Evolutionary conservation across 2,329 filamentous ascomycete genomes (phyloP), one percentile per base, ranked within the genome.

Genomic region (Aspergillus hortae): DNA sequence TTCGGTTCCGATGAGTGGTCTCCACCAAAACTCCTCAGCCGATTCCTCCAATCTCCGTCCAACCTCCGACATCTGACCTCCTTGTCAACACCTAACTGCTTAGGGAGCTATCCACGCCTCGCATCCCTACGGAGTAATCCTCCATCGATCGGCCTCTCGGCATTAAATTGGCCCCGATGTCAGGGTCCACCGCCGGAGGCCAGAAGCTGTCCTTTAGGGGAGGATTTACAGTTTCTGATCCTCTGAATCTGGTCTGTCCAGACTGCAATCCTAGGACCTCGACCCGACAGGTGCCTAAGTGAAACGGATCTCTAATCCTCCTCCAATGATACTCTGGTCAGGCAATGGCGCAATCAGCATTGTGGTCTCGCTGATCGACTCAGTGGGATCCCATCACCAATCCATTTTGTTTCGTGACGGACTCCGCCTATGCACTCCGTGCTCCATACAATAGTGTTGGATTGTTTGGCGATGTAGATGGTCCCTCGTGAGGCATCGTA

Each of bases 181-280:
- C 33, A 40, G 35, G 43, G 21, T 41, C 49, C 49, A 51, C 52
- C 47, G 41, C 35, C 46, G 52, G 54, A 56, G 46, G 46, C 49
- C 54, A 49, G 45, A 43, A 46, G 36, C 52, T 49, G 45, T 40
- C 44, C 32, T 41, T 48, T 48, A 10, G 43, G 36, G 47, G 47
- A 53, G 50, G 53, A 54, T 56, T 54, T 54, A 56, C 54, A 47
- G 48, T 56, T 54, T 47, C 47, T 19, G n/a, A 48, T 33, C 43
- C 47, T 30, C 47, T 25, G 38, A 25, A 19, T 48, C 41, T 32
- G 36, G 44, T 17, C 30, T 48, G 40, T 23, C 40, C 17, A 11
- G 6, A 23, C 5, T 23, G n/a, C 14, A 38, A 12, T 38, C 35
- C 15, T 15, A 11, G 10, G 7, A 30, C 27, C 9, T 30, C 10